Conservation (phyloP, 2,329 filamentous ascomycete genomes). For the Monilinia aucupariae region DNA sequence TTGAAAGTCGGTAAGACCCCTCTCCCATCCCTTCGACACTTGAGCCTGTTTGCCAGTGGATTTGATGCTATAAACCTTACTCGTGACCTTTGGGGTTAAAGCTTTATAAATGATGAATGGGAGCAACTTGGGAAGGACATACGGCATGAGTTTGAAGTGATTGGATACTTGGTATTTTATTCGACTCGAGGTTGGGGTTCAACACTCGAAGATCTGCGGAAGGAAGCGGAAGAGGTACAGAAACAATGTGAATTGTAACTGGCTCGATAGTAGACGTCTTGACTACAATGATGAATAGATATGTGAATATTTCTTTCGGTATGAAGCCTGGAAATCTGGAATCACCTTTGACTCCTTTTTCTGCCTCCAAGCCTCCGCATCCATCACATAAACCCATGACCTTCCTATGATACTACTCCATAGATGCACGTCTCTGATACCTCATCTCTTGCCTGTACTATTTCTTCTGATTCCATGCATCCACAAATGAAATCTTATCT, state of each 20-base stretch:
- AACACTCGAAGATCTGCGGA: neutral
- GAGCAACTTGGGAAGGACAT: too few species aligned
- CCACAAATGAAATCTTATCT: slow-evolving; percentile 79
- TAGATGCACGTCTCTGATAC: neutral
- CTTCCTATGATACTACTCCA: neutral
- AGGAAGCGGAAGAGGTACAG: neutral
- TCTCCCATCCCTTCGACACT: too few species aligned
- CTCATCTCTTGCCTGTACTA: slow-evolving; percentile 9
- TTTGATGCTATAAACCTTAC: too few species aligned
- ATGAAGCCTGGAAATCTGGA: neutral
- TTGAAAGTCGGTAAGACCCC: too few species aligned
- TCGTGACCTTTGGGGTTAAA: too few species aligned
- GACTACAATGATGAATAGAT: neutral
- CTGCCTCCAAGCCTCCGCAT: neutral
- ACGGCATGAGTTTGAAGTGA: too few species aligned
- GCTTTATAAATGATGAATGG: too few species aligned
- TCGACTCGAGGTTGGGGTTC: neutral
- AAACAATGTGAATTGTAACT: neutral
- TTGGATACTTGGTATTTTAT: too few species aligned
- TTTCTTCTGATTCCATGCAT: slow-evolving; percentile 54
- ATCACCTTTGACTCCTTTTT: neutral
- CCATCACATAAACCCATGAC: neutral
- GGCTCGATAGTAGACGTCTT: too few species aligned
- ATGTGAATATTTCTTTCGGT: neutral
- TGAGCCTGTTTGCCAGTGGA: too few species aligned